Evolutionary conservation across 1,139 yeast genomes (phyloP), one percentile per base, ranked within the genome.

Genomic region (Sugiyamaella castrensis): DNA sequence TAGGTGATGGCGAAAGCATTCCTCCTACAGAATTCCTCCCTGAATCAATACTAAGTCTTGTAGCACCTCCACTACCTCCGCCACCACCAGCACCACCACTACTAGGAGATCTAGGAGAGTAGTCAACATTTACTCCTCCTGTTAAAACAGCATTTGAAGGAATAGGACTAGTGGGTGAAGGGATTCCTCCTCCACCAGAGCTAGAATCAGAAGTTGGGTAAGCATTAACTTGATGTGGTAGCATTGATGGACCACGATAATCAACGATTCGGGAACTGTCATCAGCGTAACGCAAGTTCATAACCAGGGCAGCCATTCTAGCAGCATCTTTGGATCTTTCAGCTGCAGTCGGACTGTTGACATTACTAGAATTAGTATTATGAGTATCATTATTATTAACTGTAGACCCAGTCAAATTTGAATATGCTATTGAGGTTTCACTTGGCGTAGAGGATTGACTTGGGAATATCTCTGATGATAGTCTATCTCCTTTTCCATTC

Each of bases 271-370:
- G 26, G 9, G 47, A 37, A 27, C 46, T 46, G 8, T 56, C 57
- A 34, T 53, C 53, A 7, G 61, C 49, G 44, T 53, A 46, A 32
- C 56, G 53, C 31, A 60, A 36, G 37, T 57, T 58, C 61, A 60
- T 54, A 15, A 60, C 46, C 35, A 60, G 19, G 1, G 58, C 38
- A 6, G 63, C 62, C 45, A 59, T 40, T 32, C 55, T 40, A 2
- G 57, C 62, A 5, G 60, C 56, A 29, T 60, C 63, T 43, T 51
- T 55, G 4, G 57, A 40, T 15, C 53, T 37, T 16, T 54, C 52
- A 11, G 16, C 10, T 13, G 45, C 16, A 27, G 13, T 41, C 4
- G 29, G 26, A 15, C 7, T 16, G 15, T 33, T 24, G 32, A 10
- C 4, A 19, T 4, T 16, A 12, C 34, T 13, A 7, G 19, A 16